Base-by-base conservation (phyloP, 257 asterid species). In the Solanum lycopersicoides region DNA sequence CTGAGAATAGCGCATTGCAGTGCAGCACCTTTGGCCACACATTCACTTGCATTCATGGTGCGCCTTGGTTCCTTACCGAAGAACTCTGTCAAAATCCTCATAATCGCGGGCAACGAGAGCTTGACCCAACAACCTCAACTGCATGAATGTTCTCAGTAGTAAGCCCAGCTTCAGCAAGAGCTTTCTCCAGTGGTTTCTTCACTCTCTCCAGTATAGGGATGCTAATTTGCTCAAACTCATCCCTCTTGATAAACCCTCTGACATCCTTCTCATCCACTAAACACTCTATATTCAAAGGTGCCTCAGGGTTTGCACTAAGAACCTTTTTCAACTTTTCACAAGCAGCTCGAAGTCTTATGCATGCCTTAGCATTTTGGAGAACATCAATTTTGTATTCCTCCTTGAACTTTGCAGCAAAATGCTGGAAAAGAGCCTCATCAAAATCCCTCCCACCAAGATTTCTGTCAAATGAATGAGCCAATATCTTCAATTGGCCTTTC, bases 21-120 rank as follows among this genome's bases (percentile, higher is more conserved):
- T 50, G 98, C 99, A 89, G 93, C 88, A 14, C 99, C 99, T 90
- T 97, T 97, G 73, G 98, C 96, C 82, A 97, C 98, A 90, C 98
- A 97, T 90, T 97, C 99, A 84, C 98, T 95, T 28, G 98, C 99
- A 89, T 97, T 97, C 99, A 97, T 97, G 72, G 99, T 97, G 15
- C 99, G 98, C 86, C 98, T 92, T 16, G 98, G 99, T 88, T 97
- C 98, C 92, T 92, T 93, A 18, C 95, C 94, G 30, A 95, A 97
- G 94, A 95, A 97, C 86, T 97, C 99, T 0, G 96, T 90, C 93
- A 97, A 90, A 83, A 95, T 97, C 92, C 88, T 94, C 44, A 97
- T 90, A 82, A 95, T 73, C 50, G 99, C 98, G 75, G 99, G 99
- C 45, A 95, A 47, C 99, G 93, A 87, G 99, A 95, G 35, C 98